Conservation (phyloP, 2,329 filamentous ascomycete species). For the Huntiella decipiens region DNA sequence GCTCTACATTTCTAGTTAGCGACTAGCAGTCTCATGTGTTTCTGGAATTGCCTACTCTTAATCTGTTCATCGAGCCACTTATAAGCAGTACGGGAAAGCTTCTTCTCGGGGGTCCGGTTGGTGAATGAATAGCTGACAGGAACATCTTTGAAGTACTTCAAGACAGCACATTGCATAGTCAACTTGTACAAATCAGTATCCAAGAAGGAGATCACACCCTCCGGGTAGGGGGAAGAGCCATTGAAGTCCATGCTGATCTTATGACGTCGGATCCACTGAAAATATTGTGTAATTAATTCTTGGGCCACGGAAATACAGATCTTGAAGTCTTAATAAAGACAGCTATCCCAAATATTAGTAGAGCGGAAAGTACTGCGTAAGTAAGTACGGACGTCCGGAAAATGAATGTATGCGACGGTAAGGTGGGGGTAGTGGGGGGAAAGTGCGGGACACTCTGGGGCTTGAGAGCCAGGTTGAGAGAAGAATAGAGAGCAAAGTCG, state of each 20-base stretch:
- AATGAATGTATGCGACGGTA: too few relatives aligned
- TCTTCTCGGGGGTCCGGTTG: conserved; percentile 88
- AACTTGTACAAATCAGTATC: conserved; percentile 85
- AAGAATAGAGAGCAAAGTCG: too few relatives aligned
- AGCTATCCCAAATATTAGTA: too few relatives aligned
- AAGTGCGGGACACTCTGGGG: too few relatives aligned
- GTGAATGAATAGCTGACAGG: conserved; percentile 85
- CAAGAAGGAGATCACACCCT: conserved; percentile 64
- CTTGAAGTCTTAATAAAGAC: too few relatives aligned
- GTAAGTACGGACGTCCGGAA: too few relatives aligned
- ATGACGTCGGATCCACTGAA: background rate
- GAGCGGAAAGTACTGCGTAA: too few relatives aligned
- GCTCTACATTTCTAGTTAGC: conserved; percentile 31
- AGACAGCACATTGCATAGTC: conserved; percentile 94
- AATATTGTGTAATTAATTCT: too few relatives aligned
- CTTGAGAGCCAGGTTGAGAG: too few relatives aligned
- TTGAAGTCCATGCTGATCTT: conserved; percentile 41
- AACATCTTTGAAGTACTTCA: conserved; percentile 73
- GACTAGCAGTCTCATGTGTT: background rate
- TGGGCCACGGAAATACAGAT: too few relatives aligned
- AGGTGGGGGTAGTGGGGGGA: too few relatives aligned
- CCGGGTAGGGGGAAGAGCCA: conserved; percentile 46
- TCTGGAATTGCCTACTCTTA: conserved; percentile 34
- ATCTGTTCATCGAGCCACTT: conserved; percentile 74
- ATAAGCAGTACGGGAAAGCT: conserved; percentile 65